Percentiles rank a stretch among this genome's conserved stretches.
phyloP scores from a whole-genome alignment of 495 filamentous ascomycete genomes.

The Neurospora cerealis region DNA sequence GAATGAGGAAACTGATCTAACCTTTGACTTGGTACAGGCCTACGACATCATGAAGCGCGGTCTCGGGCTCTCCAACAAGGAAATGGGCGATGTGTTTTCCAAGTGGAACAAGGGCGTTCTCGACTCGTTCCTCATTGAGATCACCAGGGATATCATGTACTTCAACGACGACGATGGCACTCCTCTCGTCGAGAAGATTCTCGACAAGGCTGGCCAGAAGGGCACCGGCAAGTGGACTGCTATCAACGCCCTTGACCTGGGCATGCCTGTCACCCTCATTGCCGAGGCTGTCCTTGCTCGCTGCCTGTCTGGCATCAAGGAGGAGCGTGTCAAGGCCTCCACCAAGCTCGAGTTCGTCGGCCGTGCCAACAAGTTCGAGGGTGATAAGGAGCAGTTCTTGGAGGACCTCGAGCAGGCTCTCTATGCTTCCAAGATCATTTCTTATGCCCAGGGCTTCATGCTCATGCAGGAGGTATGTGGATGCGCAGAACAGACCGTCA shows the following conservation, averaged over 20 bases:
- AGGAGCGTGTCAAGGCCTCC: slow-evolving; percentile 78
- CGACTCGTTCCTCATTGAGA: slow-evolving; percentile 98
- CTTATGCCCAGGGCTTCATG: slow-evolving; percentile 99
- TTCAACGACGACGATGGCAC: slow-evolving; percentile 90
- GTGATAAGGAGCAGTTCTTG: slow-evolving; percentile 86
- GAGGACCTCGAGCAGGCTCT: slow-evolving; percentile 96
- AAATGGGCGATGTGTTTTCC: slow-evolving; percentile 87
- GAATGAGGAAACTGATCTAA: background rate
- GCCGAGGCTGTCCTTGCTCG: slow-evolving; percentile 94
- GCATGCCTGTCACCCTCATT: slow-evolving; percentile 97
- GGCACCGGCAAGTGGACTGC: slow-evolving; percentile 99
- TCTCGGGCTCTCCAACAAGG: slow-evolving; percentile 70
- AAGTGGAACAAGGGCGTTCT: slow-evolving; percentile 98
- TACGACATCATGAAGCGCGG: slow-evolving; percentile 99
- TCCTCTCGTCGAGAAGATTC: slow-evolving; percentile 93
- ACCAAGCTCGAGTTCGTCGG: slow-evolving; percentile 61
- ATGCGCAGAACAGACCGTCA: background rate
- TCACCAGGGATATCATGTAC: slow-evolving; percentile 94
- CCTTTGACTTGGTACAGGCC: slow-evolving; percentile 46
- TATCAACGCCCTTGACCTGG: slow-evolving; percentile 95
- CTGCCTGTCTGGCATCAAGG: slow-evolving; percentile 89
- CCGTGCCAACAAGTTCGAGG: slow-evolving; percentile 68
- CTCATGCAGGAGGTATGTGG: slow-evolving; percentile 88
- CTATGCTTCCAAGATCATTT: slow-evolving; percentile 99
- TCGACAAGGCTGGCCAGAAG: slow-evolving; percentile 98